Evolutionary conservation across 73 alveolate species (phyloP).

Genomic region (Paramecium primaurelia): DNA sequence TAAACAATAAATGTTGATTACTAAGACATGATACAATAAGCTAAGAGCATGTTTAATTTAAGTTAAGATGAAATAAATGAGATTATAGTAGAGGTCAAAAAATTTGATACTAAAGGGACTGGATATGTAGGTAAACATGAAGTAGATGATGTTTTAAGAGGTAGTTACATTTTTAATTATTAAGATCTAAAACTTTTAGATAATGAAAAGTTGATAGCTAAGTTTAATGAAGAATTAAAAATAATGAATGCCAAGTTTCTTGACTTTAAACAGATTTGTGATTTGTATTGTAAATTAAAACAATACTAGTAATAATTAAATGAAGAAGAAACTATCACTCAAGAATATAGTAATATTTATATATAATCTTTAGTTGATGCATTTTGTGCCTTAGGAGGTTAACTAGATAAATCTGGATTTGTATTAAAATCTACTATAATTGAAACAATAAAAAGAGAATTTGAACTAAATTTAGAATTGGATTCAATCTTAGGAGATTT

Average conservation of each 20-base stretch:
- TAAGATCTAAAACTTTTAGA: slow-evolving; percentile 4
- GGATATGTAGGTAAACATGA: slow-evolving; percentile 11
- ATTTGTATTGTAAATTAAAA: slow-evolving; percentile 13
- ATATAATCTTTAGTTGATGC: slow-evolving; percentile 63
- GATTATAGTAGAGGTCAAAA: not conserved
- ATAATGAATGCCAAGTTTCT: not conserved
- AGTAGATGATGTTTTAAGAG: slow-evolving; percentile 45
- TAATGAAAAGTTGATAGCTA: not conserved
- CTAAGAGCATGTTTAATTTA: slow-evolving; percentile 12
- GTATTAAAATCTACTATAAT: slow-evolving; percentile 61
- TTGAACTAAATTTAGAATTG: slow-evolving; percentile 71
- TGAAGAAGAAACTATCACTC: slow-evolving; percentile 31
- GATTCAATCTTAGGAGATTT: slow-evolving; percentile 69
- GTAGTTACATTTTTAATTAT: not conserved
- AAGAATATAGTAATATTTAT: slow-evolving; percentile 15
- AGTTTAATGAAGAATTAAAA: slow-evolving; percentile 28
- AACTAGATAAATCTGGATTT: slow-evolving; percentile 63
- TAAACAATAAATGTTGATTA: not conserved
- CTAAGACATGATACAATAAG: not conserved
- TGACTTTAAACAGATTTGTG: slow-evolving; percentile 8
- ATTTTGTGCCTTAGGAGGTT: slow-evolving; percentile 77
- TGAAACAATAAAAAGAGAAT: slow-evolving; percentile 63
- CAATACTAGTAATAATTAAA: not conserved
- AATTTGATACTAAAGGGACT: slow-evolving; percentile 20
- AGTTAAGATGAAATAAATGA: not conserved